Percentiles rank a stretch among this genome's conserved stretches.
Evolutionary conservation across 768 basidiomycete genomes (phyloP).

Genomic region (Podaxis sp.): DNA sequence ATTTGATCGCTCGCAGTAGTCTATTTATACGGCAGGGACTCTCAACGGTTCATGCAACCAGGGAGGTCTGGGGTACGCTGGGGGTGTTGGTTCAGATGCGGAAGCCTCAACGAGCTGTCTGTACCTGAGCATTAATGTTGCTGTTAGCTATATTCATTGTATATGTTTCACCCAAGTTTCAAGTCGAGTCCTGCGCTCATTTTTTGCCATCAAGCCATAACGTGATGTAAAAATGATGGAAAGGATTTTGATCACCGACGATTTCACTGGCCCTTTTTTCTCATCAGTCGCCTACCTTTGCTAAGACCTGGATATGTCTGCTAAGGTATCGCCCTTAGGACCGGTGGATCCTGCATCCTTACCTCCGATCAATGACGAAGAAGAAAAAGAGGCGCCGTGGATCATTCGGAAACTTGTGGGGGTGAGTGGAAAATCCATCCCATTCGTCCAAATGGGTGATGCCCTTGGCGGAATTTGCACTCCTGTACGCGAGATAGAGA

Average conservation of each 20-base stretch:
- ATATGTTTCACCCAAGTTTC: slow-evolving; percentile 8
- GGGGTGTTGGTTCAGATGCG: slow-evolving; percentile 16
- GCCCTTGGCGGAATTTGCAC: no score
- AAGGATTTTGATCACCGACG: neutral
- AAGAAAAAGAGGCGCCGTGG: slow-evolving; percentile 60
- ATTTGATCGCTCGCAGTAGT: slow-evolving; percentile 50
- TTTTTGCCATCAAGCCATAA: neutral
- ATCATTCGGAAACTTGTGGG: slow-evolving; percentile 64
- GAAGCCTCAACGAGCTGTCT: slow-evolving; percentile 58
- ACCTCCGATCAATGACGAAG: slow-evolving; percentile 37
- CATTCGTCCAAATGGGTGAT: neutral
- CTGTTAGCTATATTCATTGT: slow-evolving; percentile 1
- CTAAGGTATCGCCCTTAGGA: slow-evolving; percentile 39
- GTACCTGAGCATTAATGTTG: neutral
- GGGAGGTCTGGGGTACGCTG: slow-evolving; percentile 23
- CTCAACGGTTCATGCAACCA: slow-evolving; percentile 28
- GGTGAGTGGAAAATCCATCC: slow-evolving; percentile 36
- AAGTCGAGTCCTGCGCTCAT: neutral
- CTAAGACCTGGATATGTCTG: neutral
- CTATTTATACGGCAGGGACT: slow-evolving; percentile 43
- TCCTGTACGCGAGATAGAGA: no score
- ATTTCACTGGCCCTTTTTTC: neutral
- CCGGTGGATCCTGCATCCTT: slow-evolving; percentile 51
- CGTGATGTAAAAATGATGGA: neutral
- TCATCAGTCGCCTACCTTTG: slow-evolving; percentile 19